A percentile compares a stretch with the other conserved stretches of the same genome.
Evolutionary conservation across 2,329 filamentous ascomycete species (phyloP).

Genomic region (Venturia asperata): DNA sequence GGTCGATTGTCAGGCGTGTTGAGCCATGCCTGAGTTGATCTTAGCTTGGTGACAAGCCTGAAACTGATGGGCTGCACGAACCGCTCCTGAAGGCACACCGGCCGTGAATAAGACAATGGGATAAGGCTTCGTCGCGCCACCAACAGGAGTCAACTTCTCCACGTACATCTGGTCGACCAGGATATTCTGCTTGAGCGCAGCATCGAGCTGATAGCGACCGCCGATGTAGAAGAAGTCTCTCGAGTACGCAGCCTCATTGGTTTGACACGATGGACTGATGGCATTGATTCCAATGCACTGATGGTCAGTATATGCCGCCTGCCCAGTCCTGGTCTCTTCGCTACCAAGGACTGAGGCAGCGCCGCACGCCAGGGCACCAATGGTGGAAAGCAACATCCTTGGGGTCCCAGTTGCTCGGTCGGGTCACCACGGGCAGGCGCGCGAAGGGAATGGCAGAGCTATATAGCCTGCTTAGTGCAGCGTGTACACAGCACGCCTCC

Average conservation of each 20-base stretch:
- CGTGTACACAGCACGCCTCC: background rate
- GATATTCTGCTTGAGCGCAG: background rate
- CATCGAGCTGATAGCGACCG: background rate
- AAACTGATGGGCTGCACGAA: constrained; percentile 12
- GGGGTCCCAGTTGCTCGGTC: background rate
- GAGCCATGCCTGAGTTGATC: constrained; percentile 25
- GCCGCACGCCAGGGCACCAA: constrained; percentile 2
- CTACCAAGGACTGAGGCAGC: background rate
- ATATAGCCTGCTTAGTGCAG: background rate
- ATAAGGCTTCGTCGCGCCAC: background rate
- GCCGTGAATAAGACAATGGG: constrained; percentile 30
- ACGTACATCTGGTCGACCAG: constrained; percentile 26
- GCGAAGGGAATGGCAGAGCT: background rate
- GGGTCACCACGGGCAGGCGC: background rate
- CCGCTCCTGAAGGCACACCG: constrained; percentile 27
- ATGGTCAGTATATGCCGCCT: background rate
- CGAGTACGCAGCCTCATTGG: background rate
- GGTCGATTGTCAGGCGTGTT: constrained; percentile 44
- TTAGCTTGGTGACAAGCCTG: constrained; percentile 1
- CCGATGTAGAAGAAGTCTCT: constrained; percentile 15
- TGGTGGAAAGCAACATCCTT: constrained; percentile 2
- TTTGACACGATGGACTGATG: background rate
- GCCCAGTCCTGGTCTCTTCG: background rate
- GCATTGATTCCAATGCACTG: constrained; percentile 5
- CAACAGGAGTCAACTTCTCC: constrained; percentile 26